A percentile compares a stretch with the other conserved stretches of the same genome.
Evolutionary conservation across 2,329 filamentous ascomycete genomes (phyloP).

Genomic region (Geoglossum cookeanum): DNA sequence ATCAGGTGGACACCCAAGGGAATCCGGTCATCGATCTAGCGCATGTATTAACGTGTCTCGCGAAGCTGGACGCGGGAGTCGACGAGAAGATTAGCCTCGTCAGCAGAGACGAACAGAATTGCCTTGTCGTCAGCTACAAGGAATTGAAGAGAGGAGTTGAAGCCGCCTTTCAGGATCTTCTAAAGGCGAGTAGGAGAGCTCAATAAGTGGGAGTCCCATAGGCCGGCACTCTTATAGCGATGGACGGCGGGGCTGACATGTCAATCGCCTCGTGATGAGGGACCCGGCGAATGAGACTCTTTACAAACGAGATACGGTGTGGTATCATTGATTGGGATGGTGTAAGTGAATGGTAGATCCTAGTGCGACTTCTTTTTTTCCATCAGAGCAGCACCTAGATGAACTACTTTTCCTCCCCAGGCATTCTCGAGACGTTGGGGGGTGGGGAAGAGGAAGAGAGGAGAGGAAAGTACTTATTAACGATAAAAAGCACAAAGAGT

Average conservation of each 20-base stretch:
- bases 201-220: neutral
- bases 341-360: no score
- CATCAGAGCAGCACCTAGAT: no score
- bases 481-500: no score
- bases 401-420: no score
- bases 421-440: no score
- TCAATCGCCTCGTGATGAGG: neutral
- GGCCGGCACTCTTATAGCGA: neutral
- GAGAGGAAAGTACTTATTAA: no score
- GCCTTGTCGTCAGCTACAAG: slow-evolving; percentile 75
- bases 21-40: slow-evolving; percentile 71
- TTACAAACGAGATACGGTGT: neutral
- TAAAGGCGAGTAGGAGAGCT: slow-evolving; percentile 20
- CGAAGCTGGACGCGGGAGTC: slow-evolving; percentile 77
- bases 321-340: no score
- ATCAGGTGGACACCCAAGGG: slow-evolving; percentile 74
- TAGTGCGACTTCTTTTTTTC: no score
- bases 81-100: slow-evolving; percentile 75
- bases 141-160: slow-evolving; percentile 56
- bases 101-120: slow-evolving; percentile 77
- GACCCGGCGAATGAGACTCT: neutral
- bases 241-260: neutral
- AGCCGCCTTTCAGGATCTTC: slow-evolving; percentile 38
- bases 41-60: slow-evolving; percentile 70
- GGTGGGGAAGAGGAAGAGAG: no score